A percentile compares a stretch with the other conserved stretches of the same genome.
phyloP scores from a whole-genome alignment of 2,329 filamentous ascomycete genomes.

The Monosporascus ibericus region DNA sequence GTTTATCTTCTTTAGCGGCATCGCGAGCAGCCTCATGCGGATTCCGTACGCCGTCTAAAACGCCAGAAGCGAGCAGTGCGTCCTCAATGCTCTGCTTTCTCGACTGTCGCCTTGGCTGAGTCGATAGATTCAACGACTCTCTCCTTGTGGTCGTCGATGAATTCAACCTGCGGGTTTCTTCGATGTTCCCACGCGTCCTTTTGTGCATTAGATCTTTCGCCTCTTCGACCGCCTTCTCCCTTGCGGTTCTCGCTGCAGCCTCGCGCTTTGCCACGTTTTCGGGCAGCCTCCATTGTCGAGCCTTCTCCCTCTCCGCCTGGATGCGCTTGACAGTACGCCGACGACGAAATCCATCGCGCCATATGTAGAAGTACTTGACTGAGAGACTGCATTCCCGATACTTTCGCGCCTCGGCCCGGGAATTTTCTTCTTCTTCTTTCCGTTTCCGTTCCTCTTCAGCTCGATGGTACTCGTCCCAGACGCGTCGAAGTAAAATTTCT shows the following conservation, averaged over 20 bases:
- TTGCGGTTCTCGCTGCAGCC: conserved; percentile 12
- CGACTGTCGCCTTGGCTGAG: conserved; percentile 5
- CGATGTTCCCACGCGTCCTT: conserved; percentile 13
- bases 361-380: conserved; percentile 51
- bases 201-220: conserved; percentile 17
- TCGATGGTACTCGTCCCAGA: conserved; percentile 34
- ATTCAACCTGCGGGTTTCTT: conserved; percentile 11
- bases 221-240: conserved; percentile 14
- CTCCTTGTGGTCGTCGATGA: conserved; percentile 11
- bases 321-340: conserved; percentile 45
- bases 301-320: conserved; percentile 44
- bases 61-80: conserved; percentile 21
- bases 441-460: conserved; percentile 35
- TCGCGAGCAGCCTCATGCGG: conserved; percentile 19
- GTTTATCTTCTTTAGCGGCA: conserved; percentile 13
- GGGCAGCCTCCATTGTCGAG: conserved; percentile 36
- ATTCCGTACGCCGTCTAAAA: conserved; percentile 21
- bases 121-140: conserved; percentile 12
- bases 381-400: conserved; percentile 44
- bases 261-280: conserved; percentile 21
- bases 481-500: conserved; percentile 36
- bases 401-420: conserved; percentile 39
- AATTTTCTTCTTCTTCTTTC: conserved; percentile 43
- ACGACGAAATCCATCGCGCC: conserved; percentile 44
- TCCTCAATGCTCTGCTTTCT: conserved; percentile 19